Base-by-base conservation (phyloP, 345 rosid species). In the Microcos paniculata region DNA sequence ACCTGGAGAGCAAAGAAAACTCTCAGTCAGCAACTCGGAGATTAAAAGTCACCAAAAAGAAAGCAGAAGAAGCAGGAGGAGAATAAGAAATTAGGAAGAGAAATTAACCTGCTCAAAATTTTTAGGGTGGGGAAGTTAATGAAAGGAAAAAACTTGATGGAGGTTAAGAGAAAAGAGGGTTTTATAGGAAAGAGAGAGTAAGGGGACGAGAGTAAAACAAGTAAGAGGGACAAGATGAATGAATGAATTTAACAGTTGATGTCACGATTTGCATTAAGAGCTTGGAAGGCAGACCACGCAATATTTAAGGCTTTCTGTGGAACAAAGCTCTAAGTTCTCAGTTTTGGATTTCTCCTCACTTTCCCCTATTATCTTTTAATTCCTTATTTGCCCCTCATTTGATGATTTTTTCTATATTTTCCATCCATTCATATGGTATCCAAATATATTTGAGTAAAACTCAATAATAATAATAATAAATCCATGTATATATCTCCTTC, bases 251-350 rank as follows among this genome's bases (percentile, higher is more conserved):
- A 11, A 33, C 31, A 49, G 35, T 55, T 31, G 55, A 52, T 62
- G 45, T 70, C 77, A 71, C 61, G 35, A 15, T 21, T 4, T 16
- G 76, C 46, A 38, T 75, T 79, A 16, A 42, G 62, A 51, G 67
- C 31, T 76, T 35, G 76, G 84, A 68, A 78, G 76, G 78, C 76
- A 56, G 58, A 28, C 79, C 81, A 79, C 79, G 64, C 80, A 83
- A 59, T 68, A 8, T 26, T 35, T 70, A 49, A 71, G 21, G 6
- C 21, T 38, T 33, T n/a, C 1, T n/a, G 70, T 64, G 70, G 49
- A 64, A 21, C 18, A 40, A 35, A 64, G 10, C 3, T 23, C 21
- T 55, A 10, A 9, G 1, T 5, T 5, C 21, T 23, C 28, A 3
- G 30, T 21, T 55, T 55, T 10, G 6, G 10, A 52, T 49, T 49